A percentile compares a stretch with the other conserved stretches of the same genome.
These are phyloP conservation scores for Plasmodium relictum DNA, from an alignment of 169 alveolate genomes.

Conservation along the genomic window DNA sequence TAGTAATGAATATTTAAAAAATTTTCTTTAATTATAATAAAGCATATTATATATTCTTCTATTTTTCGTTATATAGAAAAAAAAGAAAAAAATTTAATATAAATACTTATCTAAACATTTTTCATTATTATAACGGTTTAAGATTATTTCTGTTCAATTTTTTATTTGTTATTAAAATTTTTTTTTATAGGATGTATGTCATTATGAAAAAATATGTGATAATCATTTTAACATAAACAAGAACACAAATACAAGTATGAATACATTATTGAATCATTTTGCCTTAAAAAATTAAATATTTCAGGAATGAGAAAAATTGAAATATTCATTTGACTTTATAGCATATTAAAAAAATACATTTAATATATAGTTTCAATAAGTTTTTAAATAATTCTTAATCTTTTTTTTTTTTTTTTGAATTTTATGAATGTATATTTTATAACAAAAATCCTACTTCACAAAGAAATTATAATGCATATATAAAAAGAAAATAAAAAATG, in stretches of 20 bases:
- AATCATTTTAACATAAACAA: constrained; percentile 42
- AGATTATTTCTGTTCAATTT: not conserved
- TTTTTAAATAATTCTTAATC: no score
- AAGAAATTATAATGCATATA: no score
- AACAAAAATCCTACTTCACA: no score
- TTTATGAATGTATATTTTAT: no score
- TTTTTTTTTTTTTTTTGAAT: no score
- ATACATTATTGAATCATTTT: constrained; percentile 14
- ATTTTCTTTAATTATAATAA: constrained; percentile 6
- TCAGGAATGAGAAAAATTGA: constrained; percentile 2
- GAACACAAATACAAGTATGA: constrained; percentile 45
- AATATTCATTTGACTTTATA: not conserved
- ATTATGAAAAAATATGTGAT: constrained; percentile 58
- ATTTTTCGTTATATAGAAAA: not conserved
- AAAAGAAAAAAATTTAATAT: not conserved
- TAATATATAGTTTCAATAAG: no score
- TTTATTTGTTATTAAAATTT: no score
- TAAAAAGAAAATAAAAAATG: no score
- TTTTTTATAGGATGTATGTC: constrained; percentile 47
- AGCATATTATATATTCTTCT: no score
- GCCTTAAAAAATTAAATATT: constrained; percentile 8
- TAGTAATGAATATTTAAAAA: constrained; percentile 38
- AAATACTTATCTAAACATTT: not conserved
- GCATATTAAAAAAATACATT: no score
- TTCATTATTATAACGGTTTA: not conserved